Base-by-base conservation (phyloP, 805 yeast genomes). In the Pichia cabralensis region DNA sequence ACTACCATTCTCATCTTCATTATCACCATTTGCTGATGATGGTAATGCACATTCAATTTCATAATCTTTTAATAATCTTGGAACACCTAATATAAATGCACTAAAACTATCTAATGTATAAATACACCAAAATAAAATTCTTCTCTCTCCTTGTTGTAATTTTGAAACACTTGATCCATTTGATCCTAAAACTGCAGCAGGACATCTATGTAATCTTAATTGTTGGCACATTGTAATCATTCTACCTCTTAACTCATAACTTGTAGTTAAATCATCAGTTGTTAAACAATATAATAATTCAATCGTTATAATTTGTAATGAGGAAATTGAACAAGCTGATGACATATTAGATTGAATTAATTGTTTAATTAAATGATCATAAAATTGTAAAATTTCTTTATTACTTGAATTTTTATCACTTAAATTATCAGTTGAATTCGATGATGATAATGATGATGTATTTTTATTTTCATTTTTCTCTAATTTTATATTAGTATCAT, bases 21-120 rank as follows among this genome's bases (percentile, higher is more conserved):
- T 62, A 32, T 54, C 53, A 8, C 53, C 55, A 28, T 55, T 50
- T 30, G 53, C 31, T 3, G 53, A 44, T 4, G 80, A 74, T 1
- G 96, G 95, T 47, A 81, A 58, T 1, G 89, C 88, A 62, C 95
- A 84, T 53, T 84, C 94, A 33, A 85, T 74, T 52, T 83, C 94
- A 47, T 72, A 74, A 50, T 83, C 95, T 48, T 80, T 80, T 19
- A 85, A 57, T 31, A 84, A 58, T 42, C 94, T 62, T 5, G 95
- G 95, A 25, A 83, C 82, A 30, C 96, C 96, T 31, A 85, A 58
- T 39, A 76, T 76, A 40, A 82, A 67, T 3, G 89, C 74, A 18
- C 83, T 64, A 49, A 82, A 82, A 3, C 76, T 67, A 52, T 86
- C 96, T 43, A 86, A 62, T 20, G 76, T 67, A 54, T 82, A 85